These are phyloP conservation scores for Lentinula raphanica DNA, from an alignment of 768 basidiomycete species.

Conservation along the genomic window DNA sequence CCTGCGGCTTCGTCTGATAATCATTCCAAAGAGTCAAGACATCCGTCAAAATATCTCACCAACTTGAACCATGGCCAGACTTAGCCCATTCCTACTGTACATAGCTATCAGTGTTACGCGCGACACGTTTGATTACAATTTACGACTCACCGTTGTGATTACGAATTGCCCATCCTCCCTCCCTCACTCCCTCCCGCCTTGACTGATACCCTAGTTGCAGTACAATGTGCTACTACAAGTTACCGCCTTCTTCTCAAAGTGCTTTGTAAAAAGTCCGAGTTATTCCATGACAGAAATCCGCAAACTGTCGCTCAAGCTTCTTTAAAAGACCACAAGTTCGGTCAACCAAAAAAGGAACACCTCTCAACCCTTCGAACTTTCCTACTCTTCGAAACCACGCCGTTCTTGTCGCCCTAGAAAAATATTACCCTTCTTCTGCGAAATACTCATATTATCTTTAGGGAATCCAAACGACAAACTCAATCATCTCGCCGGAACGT, in stretches of 20 bases:
- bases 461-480: not conserved
- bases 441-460: not conserved
- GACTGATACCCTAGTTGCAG: constrained; percentile 4
- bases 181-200: constrained; percentile 1
- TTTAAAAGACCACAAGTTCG: constrained; percentile 6
- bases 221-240: not conserved
- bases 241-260: not conserved
- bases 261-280: constrained; percentile 1
- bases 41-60: too few species aligned
- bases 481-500: not conserved
- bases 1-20: too few species aligned
- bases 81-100: not conserved
- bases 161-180: constrained; percentile 7
- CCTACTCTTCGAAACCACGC: too few species aligned
- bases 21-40: too few species aligned
- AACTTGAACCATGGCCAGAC: too few species aligned
- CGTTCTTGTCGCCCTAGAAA: not conserved
- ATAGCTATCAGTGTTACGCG: constrained; percentile 10
- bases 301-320: not conserved
- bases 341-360: not conserved
- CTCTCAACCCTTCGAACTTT: not conserved
- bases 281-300: constrained; percentile 1
- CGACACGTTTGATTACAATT: constrained; percentile 9
- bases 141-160: constrained; percentile 12
- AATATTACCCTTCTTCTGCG: not conserved